Percentiles rank a stretch among this genome's conserved stretches.
phyloP scores from a whole-genome alignment of 169 alveolate genomes.

The Cryptosporidium viatorum region DNA sequence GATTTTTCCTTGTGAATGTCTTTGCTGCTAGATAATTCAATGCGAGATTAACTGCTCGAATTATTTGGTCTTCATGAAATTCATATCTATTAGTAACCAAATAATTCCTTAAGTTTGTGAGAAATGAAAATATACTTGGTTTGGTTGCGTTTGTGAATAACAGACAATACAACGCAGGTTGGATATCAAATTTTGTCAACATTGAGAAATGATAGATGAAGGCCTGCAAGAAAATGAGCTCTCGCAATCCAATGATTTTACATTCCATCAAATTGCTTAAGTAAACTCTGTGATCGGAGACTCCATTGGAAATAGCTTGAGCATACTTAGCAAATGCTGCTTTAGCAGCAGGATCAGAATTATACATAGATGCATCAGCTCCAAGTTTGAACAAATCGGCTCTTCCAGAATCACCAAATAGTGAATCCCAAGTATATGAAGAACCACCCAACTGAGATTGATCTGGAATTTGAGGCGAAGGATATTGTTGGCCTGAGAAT shows the following conservation, averaged over 20 bases:
- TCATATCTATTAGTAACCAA: background rate
- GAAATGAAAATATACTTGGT: background rate
- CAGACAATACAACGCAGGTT: background rate
- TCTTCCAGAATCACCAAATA: background rate
- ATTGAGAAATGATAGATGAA: background rate
- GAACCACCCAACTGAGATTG: no score
- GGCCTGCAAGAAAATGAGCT: conserved; percentile 7
- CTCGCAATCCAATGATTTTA: background rate
- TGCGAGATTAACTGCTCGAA: background rate
- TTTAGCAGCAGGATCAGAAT: background rate
- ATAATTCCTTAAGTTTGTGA: background rate
- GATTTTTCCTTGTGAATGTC: background rate
- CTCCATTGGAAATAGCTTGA: conserved; percentile 4
- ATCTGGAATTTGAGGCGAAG: background rate
- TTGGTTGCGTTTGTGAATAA: conserved; percentile 10
- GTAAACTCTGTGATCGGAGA: background rate
- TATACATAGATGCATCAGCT: background rate
- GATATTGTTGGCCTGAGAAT: background rate
- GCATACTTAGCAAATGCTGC: background rate
- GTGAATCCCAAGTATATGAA: no score
- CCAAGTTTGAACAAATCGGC: background rate
- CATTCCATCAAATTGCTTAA: background rate
- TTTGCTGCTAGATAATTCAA: conserved; percentile 20
- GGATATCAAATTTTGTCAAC: background rate
- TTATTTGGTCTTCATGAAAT: background rate